A percentile compares a stretch with the other conserved stretches of the same genome.
Conservation (phyloP, 75 land plant species). For the Selaginella moellendorffii region DNA sequence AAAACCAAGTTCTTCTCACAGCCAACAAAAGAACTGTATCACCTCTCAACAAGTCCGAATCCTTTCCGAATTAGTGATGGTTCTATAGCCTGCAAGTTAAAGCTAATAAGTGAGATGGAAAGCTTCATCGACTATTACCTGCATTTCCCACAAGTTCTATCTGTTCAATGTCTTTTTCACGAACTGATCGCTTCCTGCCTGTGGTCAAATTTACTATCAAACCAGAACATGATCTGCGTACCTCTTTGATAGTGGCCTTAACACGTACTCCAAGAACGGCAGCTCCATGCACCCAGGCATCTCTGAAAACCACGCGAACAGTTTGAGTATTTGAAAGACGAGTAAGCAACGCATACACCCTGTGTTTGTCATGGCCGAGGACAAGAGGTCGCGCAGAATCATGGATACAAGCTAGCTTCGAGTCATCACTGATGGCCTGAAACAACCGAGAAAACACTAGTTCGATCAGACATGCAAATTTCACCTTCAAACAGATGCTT, state of each 20-base stretch:
- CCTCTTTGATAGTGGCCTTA: constrained; percentile 99
- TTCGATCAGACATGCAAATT: too few relatives aligned
- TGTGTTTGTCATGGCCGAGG: constrained; percentile 35
- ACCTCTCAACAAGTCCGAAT: constrained; percentile 87
- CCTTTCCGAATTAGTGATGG: constrained; percentile 62
- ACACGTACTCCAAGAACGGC: constrained; percentile 99
- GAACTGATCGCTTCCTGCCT: constrained; percentile 68
- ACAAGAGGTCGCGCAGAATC: constrained; percentile 95
- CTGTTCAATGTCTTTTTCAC: constrained; percentile 74
- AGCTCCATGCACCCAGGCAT: constrained; percentile 78
- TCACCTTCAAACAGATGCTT: constrained; percentile 89
- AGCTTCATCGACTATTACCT: constrained; percentile 25
- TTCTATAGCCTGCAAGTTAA: constrained; percentile 50
- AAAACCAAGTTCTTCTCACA: background rate
- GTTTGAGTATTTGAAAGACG: too few relatives aligned
- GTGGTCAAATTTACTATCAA: constrained; percentile 2
- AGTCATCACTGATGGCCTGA: constrained; percentile 51
- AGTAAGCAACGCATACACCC: constrained; percentile 25
- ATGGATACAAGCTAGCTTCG: constrained; percentile 87
- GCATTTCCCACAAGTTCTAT: constrained; percentile 92
- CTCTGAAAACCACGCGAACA: constrained; percentile 85
- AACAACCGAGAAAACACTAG: too few relatives aligned
- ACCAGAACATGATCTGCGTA: constrained; percentile 6
- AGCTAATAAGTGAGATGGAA: background rate
- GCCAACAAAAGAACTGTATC: background rate